These are phyloP conservation scores for Solanum piurae DNA, from an alignment of 257 asterid genomes.

Conservation along the genomic window DNA sequence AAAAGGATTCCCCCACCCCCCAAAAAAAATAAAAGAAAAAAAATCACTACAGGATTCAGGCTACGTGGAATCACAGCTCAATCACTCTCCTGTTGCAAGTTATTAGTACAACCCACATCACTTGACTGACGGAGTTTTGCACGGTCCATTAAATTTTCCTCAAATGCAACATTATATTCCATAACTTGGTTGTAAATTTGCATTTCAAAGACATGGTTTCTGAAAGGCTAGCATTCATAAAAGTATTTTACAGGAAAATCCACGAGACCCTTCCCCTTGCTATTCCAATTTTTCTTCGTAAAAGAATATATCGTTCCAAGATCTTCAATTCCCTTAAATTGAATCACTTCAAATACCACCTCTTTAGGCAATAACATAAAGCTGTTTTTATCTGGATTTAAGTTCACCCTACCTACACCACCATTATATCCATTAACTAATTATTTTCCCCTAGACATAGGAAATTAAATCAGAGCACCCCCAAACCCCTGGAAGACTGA, in stretches of 20 bases:
- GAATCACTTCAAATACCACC: not conserved
- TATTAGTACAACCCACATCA: not conserved
- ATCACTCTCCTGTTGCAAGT: not conserved
- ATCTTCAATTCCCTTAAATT: not conserved
- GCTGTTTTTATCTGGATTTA: not conserved
- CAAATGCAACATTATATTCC: not conserved
- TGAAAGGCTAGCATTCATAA: not conserved
- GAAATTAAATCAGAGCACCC: not conserved
- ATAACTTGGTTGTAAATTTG: not conserved
- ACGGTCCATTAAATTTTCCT: not conserved
- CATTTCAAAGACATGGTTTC: not conserved
- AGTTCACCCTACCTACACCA: not conserved
- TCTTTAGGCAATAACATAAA: not conserved
- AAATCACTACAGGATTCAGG: not conserved
- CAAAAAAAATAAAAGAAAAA: not conserved
- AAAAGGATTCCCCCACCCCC: not conserved
- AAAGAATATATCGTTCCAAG: not conserved
- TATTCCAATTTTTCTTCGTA: not conserved
- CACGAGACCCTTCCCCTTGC: not conserved
- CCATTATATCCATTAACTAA: not conserved
- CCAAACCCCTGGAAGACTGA: not conserved
- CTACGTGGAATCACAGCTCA: not conserved
- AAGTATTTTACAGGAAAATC: not conserved
- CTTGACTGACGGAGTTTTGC: not conserved
- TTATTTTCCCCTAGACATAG: not conserved